Evolutionary conservation across 768 basidiomycete genomes (phyloP).

Genomic region (Mycena belliarum): DNA sequence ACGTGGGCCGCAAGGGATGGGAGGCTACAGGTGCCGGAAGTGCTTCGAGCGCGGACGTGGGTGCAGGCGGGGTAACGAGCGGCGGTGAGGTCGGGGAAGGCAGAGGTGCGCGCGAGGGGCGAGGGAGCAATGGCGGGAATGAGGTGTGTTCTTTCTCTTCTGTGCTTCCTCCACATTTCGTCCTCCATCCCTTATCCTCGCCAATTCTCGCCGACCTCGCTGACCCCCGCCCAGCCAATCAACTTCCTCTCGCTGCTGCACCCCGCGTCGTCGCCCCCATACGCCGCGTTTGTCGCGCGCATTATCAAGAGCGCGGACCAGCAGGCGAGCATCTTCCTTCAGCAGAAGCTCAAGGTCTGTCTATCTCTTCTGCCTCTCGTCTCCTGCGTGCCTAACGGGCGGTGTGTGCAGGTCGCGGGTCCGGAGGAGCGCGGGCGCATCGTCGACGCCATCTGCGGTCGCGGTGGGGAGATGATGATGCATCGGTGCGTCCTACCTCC

Average conservation of each 20-base stretch:
- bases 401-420: slow-evolving; percentile 55
- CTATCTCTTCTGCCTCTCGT: background rate
- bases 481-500: slow-evolving; percentile 53
- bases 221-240: slow-evolving; percentile 63
- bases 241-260: slow-evolving; percentile 86
- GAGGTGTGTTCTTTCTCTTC: slow-evolving; percentile 47
- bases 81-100: background rate
- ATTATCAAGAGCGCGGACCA: slow-evolving; percentile 91
- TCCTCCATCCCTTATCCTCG: background rate
- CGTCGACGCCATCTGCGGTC: slow-evolving; percentile 81
- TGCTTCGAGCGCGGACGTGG: background rate
- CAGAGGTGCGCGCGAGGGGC: slow-evolving; percentile 1
- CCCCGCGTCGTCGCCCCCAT: slow-evolving; percentile 83
- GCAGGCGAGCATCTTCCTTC: slow-evolving; percentile 87
- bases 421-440: slow-evolving; percentile 76
- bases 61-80: background rate
- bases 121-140: slow-evolving; percentile 30
- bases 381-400: background rate
- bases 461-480: slow-evolving; percentile 92
- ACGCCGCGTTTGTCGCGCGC: slow-evolving; percentile 76
- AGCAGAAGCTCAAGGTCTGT: slow-evolving; percentile 75
- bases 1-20: background rate
- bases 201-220: background rate
- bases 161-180: slow-evolving; percentile 16
- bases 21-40: background rate